These are phyloP conservation scores for Diplotaxis tenuifolia DNA, from an alignment of 345 rosid species.

Conservation along the genomic window DNA sequence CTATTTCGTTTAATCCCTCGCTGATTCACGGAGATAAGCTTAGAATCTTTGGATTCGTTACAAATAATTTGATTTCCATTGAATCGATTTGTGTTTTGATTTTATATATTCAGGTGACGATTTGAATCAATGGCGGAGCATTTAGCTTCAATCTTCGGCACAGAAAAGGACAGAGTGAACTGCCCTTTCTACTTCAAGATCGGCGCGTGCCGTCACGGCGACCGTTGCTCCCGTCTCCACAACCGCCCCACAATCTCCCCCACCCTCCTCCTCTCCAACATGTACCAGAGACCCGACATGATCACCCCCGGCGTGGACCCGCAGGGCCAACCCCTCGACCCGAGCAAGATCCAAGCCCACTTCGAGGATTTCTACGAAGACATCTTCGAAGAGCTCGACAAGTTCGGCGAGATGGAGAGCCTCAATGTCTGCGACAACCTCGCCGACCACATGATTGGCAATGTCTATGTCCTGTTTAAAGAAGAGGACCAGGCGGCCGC, in stretches of 20 bases:
- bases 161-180: slow-evolving; percentile 77
- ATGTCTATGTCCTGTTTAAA: slow-evolving; percentile 76
- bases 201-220: slow-evolving; percentile 85
- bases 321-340: slow-evolving; percentile 64
- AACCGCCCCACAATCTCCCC: slow-evolving; percentile 73
- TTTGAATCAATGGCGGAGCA: slow-evolving; percentile 77
- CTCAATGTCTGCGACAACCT: slow-evolving; percentile 86
- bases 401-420: slow-evolving; percentile 83
- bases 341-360: slow-evolving; percentile 69
- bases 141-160: slow-evolving; percentile 79
- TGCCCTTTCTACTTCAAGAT: slow-evolving; percentile 88
- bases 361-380: slow-evolving; percentile 83
- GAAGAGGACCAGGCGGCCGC: slow-evolving; percentile 92
- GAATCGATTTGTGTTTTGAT: neutral
- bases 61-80: neutral
- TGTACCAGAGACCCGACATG: slow-evolving; percentile 86
- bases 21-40: neutral
- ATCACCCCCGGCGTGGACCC: slow-evolving; percentile 81
- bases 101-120: neutral
- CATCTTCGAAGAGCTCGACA: slow-evolving; percentile 72
- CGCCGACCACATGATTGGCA: slow-evolving; percentile 92
- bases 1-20: neutral
- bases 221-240: slow-evolving; percentile 80
- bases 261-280: slow-evolving; percentile 70
- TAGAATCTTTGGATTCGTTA: neutral